Conservation (phyloP, 2,329 filamentous ascomycete species). For the Cryphonectria radicalis region DNA sequence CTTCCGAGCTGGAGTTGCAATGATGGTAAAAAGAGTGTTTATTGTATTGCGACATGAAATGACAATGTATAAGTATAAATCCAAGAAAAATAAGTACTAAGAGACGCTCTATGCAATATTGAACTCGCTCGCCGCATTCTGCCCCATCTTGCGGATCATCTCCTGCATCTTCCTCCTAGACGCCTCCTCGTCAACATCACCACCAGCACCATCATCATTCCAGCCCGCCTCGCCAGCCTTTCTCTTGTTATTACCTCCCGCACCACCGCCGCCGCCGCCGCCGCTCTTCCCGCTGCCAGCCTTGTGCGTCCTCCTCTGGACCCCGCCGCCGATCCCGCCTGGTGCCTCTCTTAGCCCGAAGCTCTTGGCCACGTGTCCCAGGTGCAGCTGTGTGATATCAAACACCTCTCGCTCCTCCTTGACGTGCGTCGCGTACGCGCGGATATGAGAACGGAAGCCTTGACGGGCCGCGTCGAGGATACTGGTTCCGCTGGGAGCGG, state of each 20-base stretch:
- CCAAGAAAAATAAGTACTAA: not conserved
- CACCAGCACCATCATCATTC: conserved; percentile 45
- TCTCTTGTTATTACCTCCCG: conserved; percentile 29
- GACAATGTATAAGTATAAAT: not conserved
- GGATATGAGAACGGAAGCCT: conserved; percentile 88
- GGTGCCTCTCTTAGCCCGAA: conserved; percentile 90
- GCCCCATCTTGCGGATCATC: conserved; percentile 56
- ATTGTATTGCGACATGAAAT: not conserved
- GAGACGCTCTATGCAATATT: conserved; percentile 55
- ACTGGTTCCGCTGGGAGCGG: conserved; percentile 47
- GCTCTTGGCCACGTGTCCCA: conserved; percentile 92
- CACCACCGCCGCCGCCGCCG: conserved; percentile 10
- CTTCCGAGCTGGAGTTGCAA: not conserved
- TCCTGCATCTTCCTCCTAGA: conserved; percentile 69
- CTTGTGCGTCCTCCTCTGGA: conserved; percentile 50
- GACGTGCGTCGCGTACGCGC: conserved; percentile 93
- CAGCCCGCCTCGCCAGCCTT: conserved; percentile 40
- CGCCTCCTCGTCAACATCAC: conserved; percentile 58
- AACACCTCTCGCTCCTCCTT: conserved; percentile 85
- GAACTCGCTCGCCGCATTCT: conserved; percentile 64
- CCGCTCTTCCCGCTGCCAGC: conserved; percentile 43
- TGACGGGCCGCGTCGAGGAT: conserved; percentile 80
- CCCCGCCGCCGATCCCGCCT: conserved; percentile 72
- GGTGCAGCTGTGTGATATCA: conserved; percentile 86
- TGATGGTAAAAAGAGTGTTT: not conserved